Evolutionary conservation across 1,284 basidiomycete genomes (phyloP).

Genomic region (Cryptococcus sp.): DNA sequence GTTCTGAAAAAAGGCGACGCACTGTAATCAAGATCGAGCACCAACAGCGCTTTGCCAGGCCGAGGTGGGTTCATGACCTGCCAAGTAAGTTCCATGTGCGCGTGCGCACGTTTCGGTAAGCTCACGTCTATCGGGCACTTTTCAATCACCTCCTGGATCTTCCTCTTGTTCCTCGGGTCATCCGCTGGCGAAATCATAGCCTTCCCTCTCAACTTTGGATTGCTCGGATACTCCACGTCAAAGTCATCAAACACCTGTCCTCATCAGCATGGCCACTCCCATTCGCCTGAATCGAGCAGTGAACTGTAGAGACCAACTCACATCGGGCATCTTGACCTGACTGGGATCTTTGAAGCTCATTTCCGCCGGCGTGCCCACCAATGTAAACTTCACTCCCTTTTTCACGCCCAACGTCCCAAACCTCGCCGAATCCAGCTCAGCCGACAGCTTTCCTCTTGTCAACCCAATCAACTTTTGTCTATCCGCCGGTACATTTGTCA

Average conservation of each 20-base stretch:
- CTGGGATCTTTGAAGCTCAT: slow-evolving; percentile 74
- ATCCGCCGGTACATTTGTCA: slow-evolving; percentile 76
- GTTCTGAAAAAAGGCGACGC: slow-evolving; percentile 14
- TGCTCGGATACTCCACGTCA: slow-evolving; percentile 62
- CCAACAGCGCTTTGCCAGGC: slow-evolving; percentile 69
- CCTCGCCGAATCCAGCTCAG: slow-evolving; percentile 55
- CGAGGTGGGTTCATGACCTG: slow-evolving; percentile 69
- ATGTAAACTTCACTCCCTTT: slow-evolving; percentile 65
- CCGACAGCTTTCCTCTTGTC: slow-evolving; percentile 71
- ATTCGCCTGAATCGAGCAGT: no score
- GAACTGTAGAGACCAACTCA: no score
- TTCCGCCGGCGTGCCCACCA: slow-evolving; percentile 76
- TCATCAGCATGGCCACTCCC: neutral
- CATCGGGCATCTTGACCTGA: slow-evolving; percentile 33
- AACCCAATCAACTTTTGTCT: slow-evolving; percentile 85
- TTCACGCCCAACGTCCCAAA: slow-evolving; percentile 52
- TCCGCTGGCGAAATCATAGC: slow-evolving; percentile 59
- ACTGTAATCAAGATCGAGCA: slow-evolving; percentile 88
- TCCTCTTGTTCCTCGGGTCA: slow-evolving; percentile 69
- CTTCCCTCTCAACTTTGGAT: slow-evolving; percentile 14
- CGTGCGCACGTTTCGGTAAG: neutral
- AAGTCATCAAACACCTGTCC: slow-evolving; percentile 62
- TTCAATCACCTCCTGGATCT: slow-evolving; percentile 65
- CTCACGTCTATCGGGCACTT: slow-evolving; percentile 53
- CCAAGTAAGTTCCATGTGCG: neutral